phyloP scores from a whole-genome alignment of 2,329 filamentous ascomycete genomes.

The Diplodia sapinea region DNA sequence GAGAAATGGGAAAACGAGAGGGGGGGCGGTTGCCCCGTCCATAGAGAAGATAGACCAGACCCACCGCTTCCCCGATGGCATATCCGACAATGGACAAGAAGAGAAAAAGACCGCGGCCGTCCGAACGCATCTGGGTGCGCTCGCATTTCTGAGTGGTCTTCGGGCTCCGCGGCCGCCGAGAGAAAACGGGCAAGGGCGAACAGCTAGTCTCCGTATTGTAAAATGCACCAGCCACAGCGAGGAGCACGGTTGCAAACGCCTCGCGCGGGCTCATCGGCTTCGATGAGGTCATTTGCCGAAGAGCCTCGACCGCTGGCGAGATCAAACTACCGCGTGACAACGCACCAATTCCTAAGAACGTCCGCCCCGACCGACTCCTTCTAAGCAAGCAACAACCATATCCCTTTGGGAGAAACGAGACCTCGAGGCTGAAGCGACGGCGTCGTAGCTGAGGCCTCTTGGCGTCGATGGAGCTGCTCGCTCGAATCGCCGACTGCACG shows the following conservation, averaged over 20 bases:
- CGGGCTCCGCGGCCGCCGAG: slow-evolving; percentile 19
- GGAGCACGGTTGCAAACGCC: not conserved
- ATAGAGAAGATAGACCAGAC: not conserved
- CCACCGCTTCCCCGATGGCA: slow-evolving; percentile 10
- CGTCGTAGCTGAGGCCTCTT: not conserved
- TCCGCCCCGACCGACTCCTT: not conserved
- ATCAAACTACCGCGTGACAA: no score
- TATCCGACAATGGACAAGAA: not conserved
- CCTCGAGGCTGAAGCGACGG: not conserved
- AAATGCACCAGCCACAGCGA: not conserved
- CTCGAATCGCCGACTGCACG: slow-evolving; percentile 2
- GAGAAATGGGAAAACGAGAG: not conserved
- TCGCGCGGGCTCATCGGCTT: not conserved
- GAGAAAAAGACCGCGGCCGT: not conserved
- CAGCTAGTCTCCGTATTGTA: not conserved
- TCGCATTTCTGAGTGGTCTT: no score
- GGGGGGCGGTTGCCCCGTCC: not conserved
- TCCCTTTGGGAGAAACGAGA: not conserved
- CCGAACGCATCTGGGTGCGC: slow-evolving; percentile 10
- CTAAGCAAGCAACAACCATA: not conserved
- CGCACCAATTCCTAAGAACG: not conserved
- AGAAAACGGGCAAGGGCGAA: not conserved
- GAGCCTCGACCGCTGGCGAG: not conserved
- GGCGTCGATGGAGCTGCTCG: not conserved
- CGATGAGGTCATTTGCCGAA: slow-evolving; percentile 11